A percentile compares a stretch with the other conserved stretches of the same genome.
phyloP scores from a whole-genome alignment of 805 yeast species.

The Brettanomyces sp. region DNA sequence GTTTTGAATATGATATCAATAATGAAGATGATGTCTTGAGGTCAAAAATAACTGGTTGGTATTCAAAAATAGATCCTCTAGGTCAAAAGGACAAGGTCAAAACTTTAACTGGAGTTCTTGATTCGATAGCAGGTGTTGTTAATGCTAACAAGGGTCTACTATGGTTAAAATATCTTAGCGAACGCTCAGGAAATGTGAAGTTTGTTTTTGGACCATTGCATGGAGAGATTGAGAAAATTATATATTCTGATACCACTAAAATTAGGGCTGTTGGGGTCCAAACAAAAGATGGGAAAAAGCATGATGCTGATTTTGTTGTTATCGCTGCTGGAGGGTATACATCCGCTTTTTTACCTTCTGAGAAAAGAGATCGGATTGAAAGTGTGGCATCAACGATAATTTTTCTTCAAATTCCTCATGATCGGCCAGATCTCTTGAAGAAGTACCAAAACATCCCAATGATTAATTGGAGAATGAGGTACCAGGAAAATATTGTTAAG shows the following conservation, averaged over 20 bases:
- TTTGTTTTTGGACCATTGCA: conserved; percentile 21
- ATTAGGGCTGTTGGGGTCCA: conserved; percentile 18
- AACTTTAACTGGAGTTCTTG: conserved; percentile 15
- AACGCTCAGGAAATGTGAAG: conserved; percentile 21
- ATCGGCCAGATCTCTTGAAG: conserved; percentile 21
- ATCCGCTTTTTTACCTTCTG: conserved; percentile 18
- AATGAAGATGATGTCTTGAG: conserved; percentile 19
- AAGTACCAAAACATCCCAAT: conserved; percentile 26
- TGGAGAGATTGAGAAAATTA: conserved; percentile 10
- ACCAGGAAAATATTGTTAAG: conserved; percentile 6
- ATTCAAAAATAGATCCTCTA: conserved; percentile 13
- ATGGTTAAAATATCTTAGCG: conserved; percentile 19
- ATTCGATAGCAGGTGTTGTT: conserved; percentile 23
- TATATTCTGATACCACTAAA: not conserved
- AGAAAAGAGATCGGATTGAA: conserved; percentile 21
- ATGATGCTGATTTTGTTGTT: conserved; percentile 17
- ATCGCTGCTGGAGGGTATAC: conserved; percentile 23
- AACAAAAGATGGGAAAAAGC: conserved; percentile 19
- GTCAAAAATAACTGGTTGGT: conserved; percentile 23
- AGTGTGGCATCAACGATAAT: conserved; percentile 26
- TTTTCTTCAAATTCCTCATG: conserved; percentile 24
- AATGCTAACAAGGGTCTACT: conserved; percentile 22
- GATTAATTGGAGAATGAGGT: conserved; percentile 21
- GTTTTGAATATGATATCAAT: conserved; percentile 20
- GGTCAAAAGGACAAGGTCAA: conserved; percentile 6